A percentile compares a stretch with the other conserved stretches of the same genome.
Evolutionary conservation across 2,329 filamentous ascomycete genomes (phyloP).

Genomic region (Tolypocladium cylindrosporum): DNA sequence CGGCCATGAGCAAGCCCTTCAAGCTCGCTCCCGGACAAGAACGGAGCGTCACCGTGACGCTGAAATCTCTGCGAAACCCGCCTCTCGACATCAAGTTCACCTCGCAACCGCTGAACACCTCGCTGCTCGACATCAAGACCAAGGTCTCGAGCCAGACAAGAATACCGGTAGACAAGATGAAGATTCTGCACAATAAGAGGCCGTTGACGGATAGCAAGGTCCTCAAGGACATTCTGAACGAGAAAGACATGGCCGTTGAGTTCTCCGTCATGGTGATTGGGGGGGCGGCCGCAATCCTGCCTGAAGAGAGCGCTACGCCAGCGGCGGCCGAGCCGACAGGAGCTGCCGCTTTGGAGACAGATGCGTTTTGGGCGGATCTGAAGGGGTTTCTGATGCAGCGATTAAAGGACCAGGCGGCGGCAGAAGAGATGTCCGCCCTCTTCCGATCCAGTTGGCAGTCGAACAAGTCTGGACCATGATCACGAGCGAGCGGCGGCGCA

Average conservation of each 20-base stretch:
- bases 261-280: slow-evolving; percentile 84
- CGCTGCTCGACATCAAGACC: slow-evolving; percentile 69
- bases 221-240: slow-evolving; percentile 59
- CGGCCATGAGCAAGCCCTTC: slow-evolving; percentile 39
- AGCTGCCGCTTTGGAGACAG: slow-evolving; percentile 53
- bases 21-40: slow-evolving; percentile 41
- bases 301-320: slow-evolving; percentile 24
- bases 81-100: slow-evolving; percentile 57
- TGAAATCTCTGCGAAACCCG: slow-evolving; percentile 72
- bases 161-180: slow-evolving; percentile 68
- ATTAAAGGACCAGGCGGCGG: slow-evolving; percentile 59
- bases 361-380: slow-evolving; percentile 81
- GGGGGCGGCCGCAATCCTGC: slow-evolving; percentile 42
- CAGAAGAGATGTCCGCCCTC: slow-evolving; percentile 51
- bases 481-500: background rate
- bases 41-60: slow-evolving; percentile 44
- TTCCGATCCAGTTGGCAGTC: slow-evolving; percentile 66
- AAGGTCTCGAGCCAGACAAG: slow-evolving; percentile 53
- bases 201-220: slow-evolving; percentile 70
- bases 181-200: slow-evolving; percentile 80
- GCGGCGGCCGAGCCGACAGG: slow-evolving; percentile 25
- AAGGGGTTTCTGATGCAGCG: slow-evolving; percentile 71
- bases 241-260: slow-evolving; percentile 46
- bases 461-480: slow-evolving; percentile 21
- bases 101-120: slow-evolving; percentile 55